Conservation (phyloP, 495 filamentous ascomycete genomes). For the Podospora tetraspora region DNA sequence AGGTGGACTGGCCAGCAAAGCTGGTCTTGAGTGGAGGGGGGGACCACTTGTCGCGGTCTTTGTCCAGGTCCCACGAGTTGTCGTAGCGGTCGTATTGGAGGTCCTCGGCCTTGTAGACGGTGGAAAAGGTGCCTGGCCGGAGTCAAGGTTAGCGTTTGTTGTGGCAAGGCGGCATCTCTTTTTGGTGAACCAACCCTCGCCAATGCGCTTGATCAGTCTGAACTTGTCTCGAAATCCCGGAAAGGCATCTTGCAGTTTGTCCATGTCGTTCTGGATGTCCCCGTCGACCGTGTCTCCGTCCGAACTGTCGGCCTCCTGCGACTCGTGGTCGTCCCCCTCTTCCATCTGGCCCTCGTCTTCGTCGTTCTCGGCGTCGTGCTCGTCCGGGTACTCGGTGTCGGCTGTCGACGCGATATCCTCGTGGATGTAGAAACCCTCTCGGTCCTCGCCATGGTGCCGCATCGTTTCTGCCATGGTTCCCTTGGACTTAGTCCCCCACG, state of each 20-base stretch:
- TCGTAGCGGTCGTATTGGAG: slow-evolving; percentile 76
- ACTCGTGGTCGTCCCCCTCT: slow-evolving; percentile 42
- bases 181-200: slow-evolving; percentile 61
- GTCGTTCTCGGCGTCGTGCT: slow-evolving; percentile 24
- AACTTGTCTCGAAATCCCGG: slow-evolving; percentile 75
- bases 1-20: slow-evolving; percentile 22
- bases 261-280: slow-evolving; percentile 77
- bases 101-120: slow-evolving; percentile 98
- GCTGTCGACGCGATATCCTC: slow-evolving; percentile 34
- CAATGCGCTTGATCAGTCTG: slow-evolving; percentile 91
- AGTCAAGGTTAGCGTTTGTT: slow-evolving; percentile 1
- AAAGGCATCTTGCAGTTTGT: slow-evolving; percentile 72
- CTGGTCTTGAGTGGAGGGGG: slow-evolving; percentile 52
- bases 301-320: slow-evolving; percentile 43
- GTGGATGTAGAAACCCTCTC: slow-evolving; percentile 35
- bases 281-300: slow-evolving; percentile 66
- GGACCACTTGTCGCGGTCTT: slow-evolving; percentile 56
- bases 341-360: slow-evolving; percentile 34
- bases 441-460: slow-evolving; percentile 22
- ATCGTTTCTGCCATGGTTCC: slow-evolving; percentile 14
- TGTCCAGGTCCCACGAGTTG: slow-evolving; percentile 80
- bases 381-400: slow-evolving; percentile 31
- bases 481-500: background rate
- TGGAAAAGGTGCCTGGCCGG: slow-evolving; percentile 84
- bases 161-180: slow-evolving; percentile 7